These are phyloP conservation scores for Closterium sp. DNA, from an alignment of 139 green algal genomes.

Conservation along the genomic window DNA sequence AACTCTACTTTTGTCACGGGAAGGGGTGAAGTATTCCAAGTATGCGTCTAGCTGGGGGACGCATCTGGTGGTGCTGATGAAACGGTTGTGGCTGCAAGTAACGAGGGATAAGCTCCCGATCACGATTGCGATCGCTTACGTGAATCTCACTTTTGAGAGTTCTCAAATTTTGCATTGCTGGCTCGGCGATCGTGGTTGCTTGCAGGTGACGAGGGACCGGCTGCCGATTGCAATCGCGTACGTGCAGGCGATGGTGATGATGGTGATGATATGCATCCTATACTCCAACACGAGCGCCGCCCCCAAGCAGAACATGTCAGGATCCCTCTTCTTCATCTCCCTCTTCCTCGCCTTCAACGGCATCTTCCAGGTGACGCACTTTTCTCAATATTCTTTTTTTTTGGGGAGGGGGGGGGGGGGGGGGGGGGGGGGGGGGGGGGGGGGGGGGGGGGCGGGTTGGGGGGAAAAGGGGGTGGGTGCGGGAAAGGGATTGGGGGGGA, in stretches of 20 bases:
- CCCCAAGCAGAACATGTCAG: slow-evolving; percentile 39
- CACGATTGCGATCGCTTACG: background rate
- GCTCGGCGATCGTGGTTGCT: too few species aligned
- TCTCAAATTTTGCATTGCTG: too few species aligned
- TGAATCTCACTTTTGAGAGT: too few species aligned
- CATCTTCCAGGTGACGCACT: slow-evolving; percentile 30
- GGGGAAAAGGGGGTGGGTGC: too few species aligned
- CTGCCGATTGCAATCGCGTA: background rate
- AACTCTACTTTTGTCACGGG: too few species aligned
- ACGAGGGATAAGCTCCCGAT: slow-evolving; percentile 10
- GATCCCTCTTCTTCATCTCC: slow-evolving; percentile 49
- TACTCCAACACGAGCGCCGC: slow-evolving; percentile 41
- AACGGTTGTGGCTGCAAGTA: background rate
- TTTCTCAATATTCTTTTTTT: background rate
- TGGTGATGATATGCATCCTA: slow-evolving; percentile 37
- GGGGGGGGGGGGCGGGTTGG: too few species aligned
- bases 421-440: too few species aligned
- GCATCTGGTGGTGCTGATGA: slow-evolving; percentile 10
- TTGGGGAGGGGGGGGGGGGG: too few species aligned
- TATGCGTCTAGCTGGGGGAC: slow-evolving; percentile 1
- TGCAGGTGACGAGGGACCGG: slow-evolving; percentile 17
- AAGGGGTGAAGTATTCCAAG: background rate
- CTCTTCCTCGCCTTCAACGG: slow-evolving; percentile 50
- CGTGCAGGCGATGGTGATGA: slow-evolving; percentile 35
- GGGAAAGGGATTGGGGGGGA: too few species aligned